These are phyloP conservation scores for Nakazawaea sp. DNA, from an alignment of 805 yeast genomes.

Conservation along the genomic window DNA sequence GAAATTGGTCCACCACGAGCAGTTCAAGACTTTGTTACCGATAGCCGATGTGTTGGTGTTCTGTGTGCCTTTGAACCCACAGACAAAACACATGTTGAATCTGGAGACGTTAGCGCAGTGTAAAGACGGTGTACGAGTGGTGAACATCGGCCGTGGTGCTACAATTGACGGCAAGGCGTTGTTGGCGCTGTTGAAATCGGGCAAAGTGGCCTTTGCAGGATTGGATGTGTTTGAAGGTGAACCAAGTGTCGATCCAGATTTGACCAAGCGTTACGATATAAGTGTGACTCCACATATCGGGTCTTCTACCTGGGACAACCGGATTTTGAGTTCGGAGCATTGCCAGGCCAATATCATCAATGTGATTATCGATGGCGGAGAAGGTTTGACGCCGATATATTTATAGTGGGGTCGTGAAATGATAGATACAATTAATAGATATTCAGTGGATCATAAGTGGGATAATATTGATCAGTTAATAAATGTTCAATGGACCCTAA, in stretches of 20 bases:
- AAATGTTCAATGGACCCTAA: too few relatives aligned
- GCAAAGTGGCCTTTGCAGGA: constrained; percentile 48
- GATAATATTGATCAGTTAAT: too few relatives aligned
- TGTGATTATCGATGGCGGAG: constrained; percentile 28
- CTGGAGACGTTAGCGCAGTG: constrained; percentile 27
- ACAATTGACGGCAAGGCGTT: constrained; percentile 45
- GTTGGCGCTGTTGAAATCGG: constrained; percentile 32
- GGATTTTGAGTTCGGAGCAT: constrained; percentile 34
- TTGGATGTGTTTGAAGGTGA: constrained; percentile 55
- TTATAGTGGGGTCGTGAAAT: too few relatives aligned
- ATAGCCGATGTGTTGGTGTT: constrained; percentile 45
- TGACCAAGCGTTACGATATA: constrained; percentile 30
- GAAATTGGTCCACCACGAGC: constrained; percentile 28
- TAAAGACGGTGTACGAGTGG: constrained; percentile 34
- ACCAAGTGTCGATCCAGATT: constrained; percentile 30
- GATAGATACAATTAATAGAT: too few relatives aligned
- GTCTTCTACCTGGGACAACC: constrained; percentile 44
- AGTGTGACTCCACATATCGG: constrained; percentile 58
- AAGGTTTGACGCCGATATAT: constrained; percentile 27
- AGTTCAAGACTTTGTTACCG: constrained; percentile 26
- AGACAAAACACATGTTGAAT: constrained; percentile 43
- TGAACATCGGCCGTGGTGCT: constrained; percentile 56
- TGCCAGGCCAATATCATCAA: constrained; percentile 37
- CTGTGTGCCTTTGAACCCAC: constrained; percentile 50
- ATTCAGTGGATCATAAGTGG: too few relatives aligned